A percentile compares a stretch with the other conserved stretches of the same genome.
These are phyloP conservation scores for Solanum raphanifolium DNA, from an alignment of 257 asterid species.

Conservation along the genomic window DNA sequence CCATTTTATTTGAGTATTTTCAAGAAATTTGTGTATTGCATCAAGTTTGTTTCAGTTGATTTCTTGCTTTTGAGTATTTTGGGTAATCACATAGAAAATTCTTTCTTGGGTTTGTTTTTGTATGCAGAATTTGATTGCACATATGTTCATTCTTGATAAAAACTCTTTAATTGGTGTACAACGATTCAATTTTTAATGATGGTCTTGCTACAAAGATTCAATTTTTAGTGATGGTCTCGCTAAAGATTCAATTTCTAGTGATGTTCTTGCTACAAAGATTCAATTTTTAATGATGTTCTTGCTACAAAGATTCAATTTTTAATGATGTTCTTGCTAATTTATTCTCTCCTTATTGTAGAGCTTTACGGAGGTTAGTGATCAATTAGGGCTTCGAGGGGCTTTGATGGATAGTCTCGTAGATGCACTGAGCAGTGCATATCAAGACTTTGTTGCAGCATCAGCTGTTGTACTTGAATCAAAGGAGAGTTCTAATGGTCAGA, in stretches of 20 bases:
- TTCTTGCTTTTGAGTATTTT: background rate
- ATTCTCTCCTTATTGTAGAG: background rate
- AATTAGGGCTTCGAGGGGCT: constrained; percentile 1
- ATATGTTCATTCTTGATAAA: background rate
- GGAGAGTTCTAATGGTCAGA: constrained; percentile 45
- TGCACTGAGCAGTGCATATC: constrained; percentile 55
- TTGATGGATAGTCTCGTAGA: constrained; percentile 79
- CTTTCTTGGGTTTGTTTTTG: background rate
- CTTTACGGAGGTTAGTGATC: background rate
- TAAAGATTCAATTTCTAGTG: background rate
- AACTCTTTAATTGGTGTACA: background rate
- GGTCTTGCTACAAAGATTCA: background rate
- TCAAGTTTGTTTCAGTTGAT: background rate
- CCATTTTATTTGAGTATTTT: background rate
- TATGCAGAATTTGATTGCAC: background rate
- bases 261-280: background rate
- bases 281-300: background rate
- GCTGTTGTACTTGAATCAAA: constrained; percentile 60
- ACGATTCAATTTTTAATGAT: background rate
- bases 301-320: background rate
- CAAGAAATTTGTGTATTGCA: background rate
- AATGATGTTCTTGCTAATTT: background rate
- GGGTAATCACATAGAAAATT: background rate
- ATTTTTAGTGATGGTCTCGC: background rate
- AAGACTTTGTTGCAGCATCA: constrained; percentile 70